Conservation (phyloP, 78 protist species). For the Protostelium mycophagum region DNA sequence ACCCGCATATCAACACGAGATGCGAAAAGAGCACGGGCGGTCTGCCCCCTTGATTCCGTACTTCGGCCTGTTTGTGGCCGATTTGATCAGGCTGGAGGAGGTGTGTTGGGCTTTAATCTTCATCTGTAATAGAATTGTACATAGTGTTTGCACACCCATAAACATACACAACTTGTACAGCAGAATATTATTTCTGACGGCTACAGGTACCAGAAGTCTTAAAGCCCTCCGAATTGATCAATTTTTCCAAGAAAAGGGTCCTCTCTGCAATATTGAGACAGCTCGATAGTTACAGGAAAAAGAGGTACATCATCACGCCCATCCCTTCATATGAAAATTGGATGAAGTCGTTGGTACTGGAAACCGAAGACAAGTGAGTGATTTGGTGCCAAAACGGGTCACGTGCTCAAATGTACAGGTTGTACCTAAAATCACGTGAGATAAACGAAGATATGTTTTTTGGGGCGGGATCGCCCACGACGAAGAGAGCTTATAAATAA, state of each 20-base stretch:
- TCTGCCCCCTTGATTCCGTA: background rate
- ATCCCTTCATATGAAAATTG: background rate
- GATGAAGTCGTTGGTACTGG: background rate
- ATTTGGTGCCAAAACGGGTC: background rate
- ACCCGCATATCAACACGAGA: background rate
- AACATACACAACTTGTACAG: too few species aligned
- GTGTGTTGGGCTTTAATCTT: too few species aligned
- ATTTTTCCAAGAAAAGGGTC: background rate
- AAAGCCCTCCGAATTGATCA: too few species aligned
- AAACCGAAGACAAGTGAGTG: background rate
- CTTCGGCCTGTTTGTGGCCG: background rate
- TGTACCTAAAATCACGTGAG: too few species aligned
- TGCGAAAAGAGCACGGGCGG: background rate
- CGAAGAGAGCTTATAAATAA: too few species aligned
- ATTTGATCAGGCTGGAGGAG: background rate
- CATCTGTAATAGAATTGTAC: too few species aligned
- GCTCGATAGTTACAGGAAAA: background rate
- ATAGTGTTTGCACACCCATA: too few species aligned
- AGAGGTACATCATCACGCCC: background rate
- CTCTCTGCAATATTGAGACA: background rate
- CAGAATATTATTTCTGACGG: too few species aligned
- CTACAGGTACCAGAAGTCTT: too few species aligned
- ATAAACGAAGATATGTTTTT: too few species aligned
- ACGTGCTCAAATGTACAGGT: background rate
- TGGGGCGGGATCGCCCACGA: too few species aligned